phyloP scores from a whole-genome alignment of 257 asterid genomes.

The Cinchona pubescens region DNA sequence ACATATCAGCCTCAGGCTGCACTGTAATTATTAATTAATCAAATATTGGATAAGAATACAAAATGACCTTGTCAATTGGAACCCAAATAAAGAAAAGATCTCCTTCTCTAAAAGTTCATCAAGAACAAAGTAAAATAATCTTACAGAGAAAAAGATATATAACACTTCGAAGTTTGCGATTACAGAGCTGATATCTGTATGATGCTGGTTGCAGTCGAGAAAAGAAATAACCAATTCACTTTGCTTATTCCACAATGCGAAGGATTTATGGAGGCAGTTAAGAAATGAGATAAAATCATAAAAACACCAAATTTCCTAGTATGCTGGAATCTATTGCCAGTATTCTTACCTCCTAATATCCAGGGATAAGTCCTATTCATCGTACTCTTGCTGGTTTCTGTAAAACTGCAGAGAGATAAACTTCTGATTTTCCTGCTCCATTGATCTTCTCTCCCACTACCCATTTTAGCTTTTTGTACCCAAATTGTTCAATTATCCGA shows the following conservation, averaged over 20 bases:
- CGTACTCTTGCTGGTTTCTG: constrained; percentile 67
- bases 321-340: constrained; percentile 19
- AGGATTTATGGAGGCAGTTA: constrained; percentile 26
- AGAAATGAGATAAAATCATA: constrained; percentile 17
- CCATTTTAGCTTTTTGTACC: constrained; percentile 86
- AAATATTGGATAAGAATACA: constrained; percentile 31
- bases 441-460: constrained; percentile 73
- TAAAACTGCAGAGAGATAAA: constrained; percentile 68
- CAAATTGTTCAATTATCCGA: constrained; percentile 65
- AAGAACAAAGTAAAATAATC: constrained; percentile 21
- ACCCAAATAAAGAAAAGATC: background rate
- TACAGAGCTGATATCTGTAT: constrained; percentile 4
- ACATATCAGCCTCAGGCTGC: constrained; percentile 2
- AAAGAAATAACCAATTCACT: constrained; percentile 23
- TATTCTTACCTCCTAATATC: constrained; percentile 20
- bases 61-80: constrained; percentile 14
- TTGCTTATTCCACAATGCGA: constrained; percentile 34
- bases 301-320: constrained; percentile 8
- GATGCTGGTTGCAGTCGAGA: background rate
- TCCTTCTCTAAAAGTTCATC: constrained; percentile 20
- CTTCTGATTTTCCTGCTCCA: constrained; percentile 67
- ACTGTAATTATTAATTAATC: constrained; percentile 39
- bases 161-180: constrained; percentile 33
- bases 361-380: constrained; percentile 6
- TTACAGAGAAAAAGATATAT: constrained; percentile 20